phyloP scores from a whole-genome alignment of 345 rosid species.

The Populus euphratica region DNA sequence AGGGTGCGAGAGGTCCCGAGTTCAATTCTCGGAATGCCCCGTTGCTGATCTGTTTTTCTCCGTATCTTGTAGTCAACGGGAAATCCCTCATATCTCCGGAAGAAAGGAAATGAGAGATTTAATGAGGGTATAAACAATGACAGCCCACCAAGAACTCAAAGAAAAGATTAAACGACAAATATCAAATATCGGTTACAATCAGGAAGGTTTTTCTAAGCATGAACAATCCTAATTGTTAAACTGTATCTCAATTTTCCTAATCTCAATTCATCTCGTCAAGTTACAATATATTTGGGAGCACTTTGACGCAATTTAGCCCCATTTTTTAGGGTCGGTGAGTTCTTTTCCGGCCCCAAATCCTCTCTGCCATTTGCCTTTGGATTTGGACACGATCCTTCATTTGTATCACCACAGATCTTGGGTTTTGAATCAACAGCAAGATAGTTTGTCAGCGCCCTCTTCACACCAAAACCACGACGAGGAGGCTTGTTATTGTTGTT shows the following conservation, averaged over 20 bases:
- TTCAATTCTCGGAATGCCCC: constrained; percentile 78
- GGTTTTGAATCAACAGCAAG: constrained; percentile 69
- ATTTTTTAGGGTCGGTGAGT: constrained; percentile 10
- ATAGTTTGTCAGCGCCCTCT: constrained; percentile 66
- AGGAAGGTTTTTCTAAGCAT: not conserved
- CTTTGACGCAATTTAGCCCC: constrained; percentile 21
- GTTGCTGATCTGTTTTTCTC: rapidly evolving
- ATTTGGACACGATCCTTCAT: constrained; percentile 35
- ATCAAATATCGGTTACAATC: not conserved
- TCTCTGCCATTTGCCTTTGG: constrained; percentile 25
- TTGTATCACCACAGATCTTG: constrained; percentile 46
- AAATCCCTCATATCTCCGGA: too few species aligned
- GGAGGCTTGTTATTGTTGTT: constrained; percentile 39
- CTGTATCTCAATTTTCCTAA: not conserved
- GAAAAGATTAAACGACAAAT: not conserved
- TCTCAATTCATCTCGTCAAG: constrained; percentile 18
- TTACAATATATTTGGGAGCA: constrained; percentile 40
- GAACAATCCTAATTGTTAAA: constrained; percentile 9
- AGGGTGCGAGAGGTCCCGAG: constrained; percentile 89
- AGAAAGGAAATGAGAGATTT: too few species aligned
- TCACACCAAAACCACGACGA: constrained; percentile 87
- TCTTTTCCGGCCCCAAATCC: constrained; percentile 14
- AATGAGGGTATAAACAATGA: not conserved
- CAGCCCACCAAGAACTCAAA: not conserved
- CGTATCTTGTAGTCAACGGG: too few species aligned